Evolutionary conservation across 495 filamentous ascomycete genomes (phyloP).

Genomic region (Aspergillus taichungensis): DNA sequence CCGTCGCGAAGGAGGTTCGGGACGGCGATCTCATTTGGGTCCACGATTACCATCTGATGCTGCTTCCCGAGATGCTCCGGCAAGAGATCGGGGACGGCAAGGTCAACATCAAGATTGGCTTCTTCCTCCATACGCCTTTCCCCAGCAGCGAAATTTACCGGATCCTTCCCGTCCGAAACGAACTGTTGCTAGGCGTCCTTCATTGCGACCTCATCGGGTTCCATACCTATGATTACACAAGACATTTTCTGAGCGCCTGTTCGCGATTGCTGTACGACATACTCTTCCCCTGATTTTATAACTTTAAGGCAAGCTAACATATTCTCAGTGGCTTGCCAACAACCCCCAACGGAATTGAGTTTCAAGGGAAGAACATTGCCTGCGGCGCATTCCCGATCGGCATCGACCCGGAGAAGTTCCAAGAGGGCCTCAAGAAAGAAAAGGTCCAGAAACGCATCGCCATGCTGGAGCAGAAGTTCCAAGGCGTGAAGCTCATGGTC

Average conservation of each 20-base stretch:
- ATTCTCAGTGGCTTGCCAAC: conserved; percentile 56
- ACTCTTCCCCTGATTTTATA: too few species aligned
- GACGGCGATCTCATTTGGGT: conserved; percentile 95
- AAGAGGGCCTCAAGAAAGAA: conserved; percentile 72
- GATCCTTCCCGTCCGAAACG: conserved; percentile 85
- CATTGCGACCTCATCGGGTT: conserved; percentile 93
- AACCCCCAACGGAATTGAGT: conserved; percentile 84
- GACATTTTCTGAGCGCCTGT: conserved; percentile 91
- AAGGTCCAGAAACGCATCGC: conserved; percentile 84
- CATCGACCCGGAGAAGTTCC: conserved; percentile 94
- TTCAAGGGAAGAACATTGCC: conserved; percentile 69
- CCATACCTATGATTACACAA: conserved; percentile 92
- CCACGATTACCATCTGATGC: conserved; percentile 96
- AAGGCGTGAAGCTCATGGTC: conserved; percentile 92
- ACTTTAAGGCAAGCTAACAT: conserved; percentile 4
- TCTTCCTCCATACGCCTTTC: conserved; percentile 96
- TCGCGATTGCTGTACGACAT: conserved; percentile 70
- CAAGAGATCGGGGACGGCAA: conserved; percentile 66
- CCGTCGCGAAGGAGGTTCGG: conserved; percentile 68
- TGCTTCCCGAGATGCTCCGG: conserved; percentile 86
- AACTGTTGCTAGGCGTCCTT: conserved; percentile 74
- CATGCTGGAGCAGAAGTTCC: conserved; percentile 78
- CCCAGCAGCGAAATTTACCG: conserved; percentile 96
- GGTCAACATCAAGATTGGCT: conserved; percentile 89
- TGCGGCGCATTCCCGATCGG: conserved; percentile 95